Evolutionary conservation across 768 basidiomycete species (phyloP).

Genomic region (Rhizopogon roseolus): DNA sequence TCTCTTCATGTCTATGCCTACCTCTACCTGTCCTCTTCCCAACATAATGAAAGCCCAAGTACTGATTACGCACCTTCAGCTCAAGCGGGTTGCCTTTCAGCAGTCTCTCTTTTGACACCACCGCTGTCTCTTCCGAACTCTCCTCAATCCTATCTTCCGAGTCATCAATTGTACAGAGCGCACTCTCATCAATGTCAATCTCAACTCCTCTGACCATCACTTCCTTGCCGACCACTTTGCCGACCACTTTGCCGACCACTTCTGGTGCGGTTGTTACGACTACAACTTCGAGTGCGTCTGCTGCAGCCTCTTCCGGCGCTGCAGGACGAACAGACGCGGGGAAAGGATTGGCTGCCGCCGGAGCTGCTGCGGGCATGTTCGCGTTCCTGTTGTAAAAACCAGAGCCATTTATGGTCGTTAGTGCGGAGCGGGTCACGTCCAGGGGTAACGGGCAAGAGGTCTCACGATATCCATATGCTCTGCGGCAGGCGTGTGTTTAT

Average conservation of each 20-base stretch:
- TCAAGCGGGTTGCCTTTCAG: constrained; percentile 16
- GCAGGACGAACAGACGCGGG: background rate
- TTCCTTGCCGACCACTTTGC: background rate
- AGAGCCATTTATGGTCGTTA: background rate
- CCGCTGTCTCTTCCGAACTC: constrained; percentile 11
- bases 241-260: background rate
- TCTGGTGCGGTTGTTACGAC: background rate
- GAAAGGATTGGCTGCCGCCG: background rate
- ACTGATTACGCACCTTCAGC: constrained; percentile 6
- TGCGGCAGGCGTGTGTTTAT: background rate
- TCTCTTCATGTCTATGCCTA: background rate
- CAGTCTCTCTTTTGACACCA: constrained; percentile 18
- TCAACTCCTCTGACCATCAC: background rate
- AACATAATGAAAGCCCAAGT: background rate
- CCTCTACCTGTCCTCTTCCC: background rate
- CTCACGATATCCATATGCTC: background rate
- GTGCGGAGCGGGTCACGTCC: background rate
- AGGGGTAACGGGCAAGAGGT: background rate
- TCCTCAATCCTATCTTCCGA: constrained; percentile 21
- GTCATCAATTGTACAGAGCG: constrained; percentile 13
- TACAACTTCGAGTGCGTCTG: background rate
- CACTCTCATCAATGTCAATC: background rate
- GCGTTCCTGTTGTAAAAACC: constrained; percentile 2
- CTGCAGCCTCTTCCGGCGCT: constrained; percentile 7
- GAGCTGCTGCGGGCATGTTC: constrained; percentile 4